Percentiles rank a stretch among this genome's conserved stretches.
Conservation (phyloP, 129 eudicot species). For the Pittosporum tobira region DNA sequence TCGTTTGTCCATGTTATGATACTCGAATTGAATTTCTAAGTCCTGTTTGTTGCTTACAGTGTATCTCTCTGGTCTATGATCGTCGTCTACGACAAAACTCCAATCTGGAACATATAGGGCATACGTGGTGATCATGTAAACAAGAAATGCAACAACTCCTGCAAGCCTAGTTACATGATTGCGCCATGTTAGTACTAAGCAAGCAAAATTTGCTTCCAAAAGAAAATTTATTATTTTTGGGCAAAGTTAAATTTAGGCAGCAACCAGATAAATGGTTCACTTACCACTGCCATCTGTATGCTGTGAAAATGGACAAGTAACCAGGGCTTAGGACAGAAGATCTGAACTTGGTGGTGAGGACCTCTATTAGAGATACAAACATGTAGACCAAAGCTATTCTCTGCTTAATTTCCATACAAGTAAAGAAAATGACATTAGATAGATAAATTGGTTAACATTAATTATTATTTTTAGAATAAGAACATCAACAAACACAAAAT, state of each 20-base stretch:
- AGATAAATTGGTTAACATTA: neutral
- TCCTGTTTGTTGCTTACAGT: slow-evolving; percentile 23
- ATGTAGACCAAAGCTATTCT: slow-evolving; percentile 83
- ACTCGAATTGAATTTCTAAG: neutral
- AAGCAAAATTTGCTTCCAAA: neutral
- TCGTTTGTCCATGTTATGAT: neutral
- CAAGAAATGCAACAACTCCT: slow-evolving; percentile 52
- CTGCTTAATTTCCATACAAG: slow-evolving; percentile 25
- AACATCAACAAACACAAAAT: neutral
- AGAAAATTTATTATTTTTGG: too few species aligned
- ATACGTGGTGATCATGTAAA: slow-evolving; percentile 59
- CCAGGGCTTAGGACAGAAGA: slow-evolving; percentile 39
- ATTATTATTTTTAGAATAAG: neutral
- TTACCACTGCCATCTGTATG: slow-evolving; percentile 87
- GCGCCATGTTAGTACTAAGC: neutral
- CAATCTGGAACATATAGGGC: slow-evolving; percentile 68
- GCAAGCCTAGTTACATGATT: slow-evolving; percentile 40
- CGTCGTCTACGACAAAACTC: slow-evolving; percentile 36
- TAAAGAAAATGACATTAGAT: neutral
- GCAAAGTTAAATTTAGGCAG: neutral
- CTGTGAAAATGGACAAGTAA: slow-evolving; percentile 57
- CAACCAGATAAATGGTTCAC: neutral
- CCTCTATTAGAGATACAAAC: slow-evolving; percentile 63
- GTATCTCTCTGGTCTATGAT: slow-evolving; percentile 21
- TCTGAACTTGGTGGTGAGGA: slow-evolving; percentile 55